These are phyloP conservation scores for Mrakia blollopis DNA, from an alignment of 768 basidiomycete genomes.

Conservation along the genomic window DNA sequence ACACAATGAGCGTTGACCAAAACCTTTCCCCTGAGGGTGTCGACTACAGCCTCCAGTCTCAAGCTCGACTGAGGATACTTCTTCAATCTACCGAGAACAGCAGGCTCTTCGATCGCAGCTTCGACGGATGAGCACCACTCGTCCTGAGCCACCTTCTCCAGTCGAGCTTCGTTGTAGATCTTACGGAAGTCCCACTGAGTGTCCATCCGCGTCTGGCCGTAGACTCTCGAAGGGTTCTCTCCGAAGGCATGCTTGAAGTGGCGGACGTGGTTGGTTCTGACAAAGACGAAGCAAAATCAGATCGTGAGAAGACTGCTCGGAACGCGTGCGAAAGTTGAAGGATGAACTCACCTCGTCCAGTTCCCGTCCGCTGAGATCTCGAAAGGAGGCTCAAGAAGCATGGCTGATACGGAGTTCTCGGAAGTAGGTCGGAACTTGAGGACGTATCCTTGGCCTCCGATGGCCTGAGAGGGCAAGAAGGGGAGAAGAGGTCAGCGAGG, in stretches of 20 bases:
- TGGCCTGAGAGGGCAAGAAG: background rate
- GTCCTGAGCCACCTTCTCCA: constrained; percentile 21
- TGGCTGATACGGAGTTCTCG: constrained; percentile 47
- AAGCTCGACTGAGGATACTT: constrained; percentile 16
- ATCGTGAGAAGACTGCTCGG: too few relatives aligned
- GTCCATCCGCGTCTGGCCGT: constrained; percentile 5
- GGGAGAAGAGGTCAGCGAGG: background rate
- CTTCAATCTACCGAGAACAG: background rate
- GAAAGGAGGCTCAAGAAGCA: constrained; percentile 62
- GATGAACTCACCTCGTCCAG: background rate
- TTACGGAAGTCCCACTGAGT: constrained; percentile 20
- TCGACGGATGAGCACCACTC: constrained; percentile 14
- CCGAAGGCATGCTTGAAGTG: constrained; percentile 26
- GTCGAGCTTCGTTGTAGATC: constrained; percentile 20
- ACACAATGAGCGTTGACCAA: constrained; percentile 51
- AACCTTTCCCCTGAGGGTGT: constrained; percentile 13
- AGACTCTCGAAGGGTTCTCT: constrained; percentile 17
- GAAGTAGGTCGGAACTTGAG: constrained; percentile 68
- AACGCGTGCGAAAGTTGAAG: too few relatives aligned
- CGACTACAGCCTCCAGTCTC: constrained; percentile 20
- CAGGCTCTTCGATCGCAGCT: background rate
- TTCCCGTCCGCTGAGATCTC: constrained; percentile 43
- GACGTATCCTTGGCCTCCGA: constrained; percentile 57
- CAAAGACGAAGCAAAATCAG: background rate
- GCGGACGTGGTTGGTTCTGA: background rate